Base-by-base conservation (phyloP, 129 eudicot genomes). In the Artemisia tridentata region DNA sequence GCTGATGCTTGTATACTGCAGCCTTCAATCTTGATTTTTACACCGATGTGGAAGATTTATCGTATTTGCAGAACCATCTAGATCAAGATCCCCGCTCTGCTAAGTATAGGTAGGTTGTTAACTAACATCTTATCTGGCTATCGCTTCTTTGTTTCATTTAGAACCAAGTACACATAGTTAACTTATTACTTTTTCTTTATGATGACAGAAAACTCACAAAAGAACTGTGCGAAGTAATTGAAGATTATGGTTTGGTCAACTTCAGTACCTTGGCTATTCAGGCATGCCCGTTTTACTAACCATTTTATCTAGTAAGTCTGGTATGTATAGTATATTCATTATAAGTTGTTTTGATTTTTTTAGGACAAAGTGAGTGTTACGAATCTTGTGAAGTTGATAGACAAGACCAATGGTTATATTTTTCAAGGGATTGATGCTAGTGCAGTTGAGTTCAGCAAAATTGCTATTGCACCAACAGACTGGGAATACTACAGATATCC, bases 1-100 rank as follows among this genome's bases (percentile, higher is more conserved):
- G 45, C 7, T 7, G 45, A 38, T 38, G 11, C 45, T 5, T 21
- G 63, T 69, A 25, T 67, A 4, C 61, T 81, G 84, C 90, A 93
- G 98, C 86, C 70, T 93, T 89, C 70, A 93, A 93, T 80, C 98
- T 93, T 54, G 98, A 89, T 45, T 89, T 87, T 81, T 93, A 89
- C 83, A 93, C 96, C 14, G 98, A 93, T 72, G 96, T 82, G 50
- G 85, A 85, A 78, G 96, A 93, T 79, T 89, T 93, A 74, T 80
- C 92, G 12, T 93, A 93, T 75, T 72, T 93, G 66, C 95, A 87
- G 48, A 58, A 87, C 65, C 87, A 82, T 75, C 83, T 93, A 21
- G 90, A 83, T 77, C 88, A 86, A 71, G 98, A 93, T 85, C 96
- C 96, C 52, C 83, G 98, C 16, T 85, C 92, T 78, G 85, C 95